A percentile compares a stretch with the other conserved stretches of the same genome.
Evolutionary conservation across 1,139 yeast species (phyloP).

Genomic region (Debaryomyces psychrophilus): DNA sequence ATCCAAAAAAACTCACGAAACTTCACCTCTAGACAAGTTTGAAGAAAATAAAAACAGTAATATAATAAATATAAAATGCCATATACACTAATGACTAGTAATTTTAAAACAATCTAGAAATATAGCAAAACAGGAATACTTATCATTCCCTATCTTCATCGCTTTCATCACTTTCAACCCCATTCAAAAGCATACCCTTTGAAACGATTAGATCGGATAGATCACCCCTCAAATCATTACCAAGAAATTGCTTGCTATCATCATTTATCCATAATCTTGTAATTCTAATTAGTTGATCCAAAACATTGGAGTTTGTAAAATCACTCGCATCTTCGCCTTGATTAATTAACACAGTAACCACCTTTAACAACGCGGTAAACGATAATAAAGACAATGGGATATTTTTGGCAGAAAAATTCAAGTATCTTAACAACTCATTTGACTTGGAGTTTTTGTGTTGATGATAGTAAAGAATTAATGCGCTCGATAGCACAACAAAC

Average conservation of each 20-base stretch:
- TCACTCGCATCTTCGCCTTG: conserved; percentile 21
- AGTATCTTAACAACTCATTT: conserved; percentile 28
- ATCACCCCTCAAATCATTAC: conserved; percentile 28
- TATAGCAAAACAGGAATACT: not conserved
- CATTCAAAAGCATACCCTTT: conserved; percentile 7
- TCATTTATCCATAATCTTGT: conserved; percentile 39
- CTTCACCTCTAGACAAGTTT: too few relatives aligned
- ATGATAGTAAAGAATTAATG: conserved; percentile 31
- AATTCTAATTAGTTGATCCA: conserved; percentile 34
- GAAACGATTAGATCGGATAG: conserved; percentile 32
- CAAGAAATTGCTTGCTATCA: conserved; percentile 24
- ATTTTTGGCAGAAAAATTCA: conserved; percentile 21
- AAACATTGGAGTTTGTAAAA: conserved; percentile 18
- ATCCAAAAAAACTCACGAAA: too few relatives aligned
- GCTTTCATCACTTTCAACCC: not conserved
- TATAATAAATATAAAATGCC: not conserved
- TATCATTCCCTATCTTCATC: not conserved
- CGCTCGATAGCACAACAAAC: conserved; percentile 33
- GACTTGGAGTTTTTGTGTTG: conserved; percentile 25
- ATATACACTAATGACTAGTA: not conserved
- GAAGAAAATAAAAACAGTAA: too few relatives aligned
- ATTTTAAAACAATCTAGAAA: not conserved
- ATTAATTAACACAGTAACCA: conserved; percentile 28
- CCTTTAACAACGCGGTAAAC: conserved; percentile 37
- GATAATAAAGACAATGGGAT: conserved; percentile 31